phyloP scores from a whole-genome alignment of 371 early-diverging fungal genomes.

The Catenaria anguillulae region DNA sequence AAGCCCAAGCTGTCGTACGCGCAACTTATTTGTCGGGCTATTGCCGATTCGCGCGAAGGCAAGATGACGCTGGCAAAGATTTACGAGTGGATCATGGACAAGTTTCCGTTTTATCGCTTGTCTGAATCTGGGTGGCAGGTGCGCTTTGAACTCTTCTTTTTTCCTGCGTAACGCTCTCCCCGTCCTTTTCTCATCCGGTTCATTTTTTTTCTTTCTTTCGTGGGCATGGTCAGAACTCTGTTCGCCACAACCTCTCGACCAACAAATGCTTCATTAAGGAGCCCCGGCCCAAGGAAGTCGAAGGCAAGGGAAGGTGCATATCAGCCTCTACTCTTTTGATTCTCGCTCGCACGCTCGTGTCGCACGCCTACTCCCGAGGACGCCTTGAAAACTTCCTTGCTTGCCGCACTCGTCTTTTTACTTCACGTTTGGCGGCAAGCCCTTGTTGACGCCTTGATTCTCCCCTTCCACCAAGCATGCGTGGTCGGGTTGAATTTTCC shows the following conservation, averaged over 20 bases:
- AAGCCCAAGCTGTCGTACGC: constrained; percentile 8
- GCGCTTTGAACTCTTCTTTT: background rate
- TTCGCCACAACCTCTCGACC: constrained; percentile 7
- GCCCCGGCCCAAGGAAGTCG: constrained; percentile 6
- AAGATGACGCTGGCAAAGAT: constrained; percentile 5
- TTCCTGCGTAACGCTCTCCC: background rate
- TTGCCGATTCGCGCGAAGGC: background rate
- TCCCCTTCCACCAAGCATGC: too few species aligned
- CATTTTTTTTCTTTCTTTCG: background rate
- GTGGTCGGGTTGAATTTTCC: too few species aligned
- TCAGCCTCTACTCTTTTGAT: background rate
- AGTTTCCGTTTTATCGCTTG: background rate
- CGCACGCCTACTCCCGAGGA: background rate
- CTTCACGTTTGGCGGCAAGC: too few species aligned
- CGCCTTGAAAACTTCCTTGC: too few species aligned
- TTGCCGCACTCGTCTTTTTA: too few species aligned
- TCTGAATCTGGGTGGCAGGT: constrained; percentile 6
- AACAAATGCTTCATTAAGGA: constrained; percentile 12
- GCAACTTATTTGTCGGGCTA: constrained; percentile 1
- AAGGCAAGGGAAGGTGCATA: constrained; percentile 8
- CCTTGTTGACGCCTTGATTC: too few species aligned
- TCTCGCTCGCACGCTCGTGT: background rate
- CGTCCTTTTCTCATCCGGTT: background rate
- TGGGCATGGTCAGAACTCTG: background rate
- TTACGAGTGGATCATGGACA: constrained; percentile 4